phyloP scores from a whole-genome alignment of 345 rosid genomes.

The Eucalyptus guilfoylei region DNA sequence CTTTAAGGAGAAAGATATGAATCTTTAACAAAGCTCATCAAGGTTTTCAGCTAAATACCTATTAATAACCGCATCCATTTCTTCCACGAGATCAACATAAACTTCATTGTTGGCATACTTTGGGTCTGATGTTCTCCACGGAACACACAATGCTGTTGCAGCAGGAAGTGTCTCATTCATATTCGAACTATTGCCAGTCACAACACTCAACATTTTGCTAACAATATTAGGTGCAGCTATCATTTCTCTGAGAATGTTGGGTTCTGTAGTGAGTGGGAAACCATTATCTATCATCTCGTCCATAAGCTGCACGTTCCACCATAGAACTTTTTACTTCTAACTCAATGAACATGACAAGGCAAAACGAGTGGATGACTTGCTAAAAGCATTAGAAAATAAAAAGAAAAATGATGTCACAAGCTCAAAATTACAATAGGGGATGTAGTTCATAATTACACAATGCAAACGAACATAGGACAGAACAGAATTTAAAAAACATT shows the following conservation, averaged over 20 bases:
- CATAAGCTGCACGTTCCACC: constrained; percentile 47
- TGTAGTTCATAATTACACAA: neutral
- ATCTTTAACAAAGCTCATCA: neutral
- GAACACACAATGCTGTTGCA: constrained; percentile 80
- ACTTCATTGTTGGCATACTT: constrained; percentile 88
- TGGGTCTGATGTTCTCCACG: constrained; percentile 81
- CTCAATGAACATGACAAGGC: neutral
- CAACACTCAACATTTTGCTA: constrained; percentile 88
- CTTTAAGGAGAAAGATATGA: neutral
- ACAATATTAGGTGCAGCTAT: constrained; percentile 89
- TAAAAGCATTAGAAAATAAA: neutral
- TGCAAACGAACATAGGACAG: neutral
- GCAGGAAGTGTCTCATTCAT: constrained; percentile 78
- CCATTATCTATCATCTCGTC: constrained; percentile 99
- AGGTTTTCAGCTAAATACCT: constrained; percentile 23
- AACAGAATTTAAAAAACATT: neutral
- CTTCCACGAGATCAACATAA: constrained; percentile 86
- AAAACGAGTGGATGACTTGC: neutral
- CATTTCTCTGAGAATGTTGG: constrained; percentile 85
- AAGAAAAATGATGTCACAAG: neutral
- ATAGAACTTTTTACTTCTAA: neutral
- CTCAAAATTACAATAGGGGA: neutral
- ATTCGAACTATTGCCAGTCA: constrained; percentile 84
- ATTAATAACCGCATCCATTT: constrained; percentile 86
- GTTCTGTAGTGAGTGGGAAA: constrained; percentile 94